phyloP scores from a whole-genome alignment of 352 stramenopile genomes.

The Phytophthora ramorum region DNA sequence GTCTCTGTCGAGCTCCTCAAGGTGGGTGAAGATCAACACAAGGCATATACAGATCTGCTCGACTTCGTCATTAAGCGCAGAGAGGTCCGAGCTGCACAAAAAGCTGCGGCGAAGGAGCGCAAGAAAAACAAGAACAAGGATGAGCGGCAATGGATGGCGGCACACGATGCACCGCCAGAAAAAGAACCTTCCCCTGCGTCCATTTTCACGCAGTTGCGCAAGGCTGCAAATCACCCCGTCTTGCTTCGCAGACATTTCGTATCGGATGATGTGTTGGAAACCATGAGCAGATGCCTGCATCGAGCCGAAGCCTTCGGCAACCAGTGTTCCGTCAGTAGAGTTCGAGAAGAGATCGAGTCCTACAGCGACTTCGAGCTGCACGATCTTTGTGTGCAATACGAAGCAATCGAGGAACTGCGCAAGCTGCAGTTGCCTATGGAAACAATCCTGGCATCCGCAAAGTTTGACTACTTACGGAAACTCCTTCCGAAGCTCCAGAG shows the following conservation, averaged over 20 bases:
- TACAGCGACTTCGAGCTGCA: conserved; percentile 98
- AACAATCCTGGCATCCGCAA: conserved; percentile 93
- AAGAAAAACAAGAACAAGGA: conserved; percentile 65
- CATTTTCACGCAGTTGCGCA: conserved; percentile 97
- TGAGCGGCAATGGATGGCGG: conserved; percentile 48
- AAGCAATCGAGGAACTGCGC: conserved; percentile 76
- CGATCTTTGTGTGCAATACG: conserved; percentile 92
- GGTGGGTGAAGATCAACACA: conserved; percentile 73
- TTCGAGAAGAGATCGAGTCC: conserved; percentile 93
- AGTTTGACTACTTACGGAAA: conserved; percentile 92
- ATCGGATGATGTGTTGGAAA: conserved; percentile 73
- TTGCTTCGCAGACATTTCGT: conserved; percentile 91
- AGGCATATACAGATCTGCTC: conserved; percentile 89
- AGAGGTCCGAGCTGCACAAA: conserved; percentile 49
- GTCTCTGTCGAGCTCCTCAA: conserved; percentile 86
- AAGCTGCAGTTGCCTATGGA: conserved; percentile 89
- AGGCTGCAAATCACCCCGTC: conserved; percentile 97
- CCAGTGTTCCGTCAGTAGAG: conserved; percentile 81
- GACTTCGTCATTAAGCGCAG: conserved; percentile 74
- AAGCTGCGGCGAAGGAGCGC: conserved; percentile 57
- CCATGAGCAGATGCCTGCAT: conserved; percentile 86
- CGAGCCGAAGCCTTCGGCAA: conserved; percentile 84
- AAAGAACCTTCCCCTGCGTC: conserved; percentile 45
- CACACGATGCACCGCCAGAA: conserved; percentile 23
- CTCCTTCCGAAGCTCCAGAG: conserved; percentile 89